Evolutionary conservation across 1,139 yeast genomes (phyloP), one percentile per base, ranked within the genome.

Genomic region (Arxiozyma slooffiae): DNA sequence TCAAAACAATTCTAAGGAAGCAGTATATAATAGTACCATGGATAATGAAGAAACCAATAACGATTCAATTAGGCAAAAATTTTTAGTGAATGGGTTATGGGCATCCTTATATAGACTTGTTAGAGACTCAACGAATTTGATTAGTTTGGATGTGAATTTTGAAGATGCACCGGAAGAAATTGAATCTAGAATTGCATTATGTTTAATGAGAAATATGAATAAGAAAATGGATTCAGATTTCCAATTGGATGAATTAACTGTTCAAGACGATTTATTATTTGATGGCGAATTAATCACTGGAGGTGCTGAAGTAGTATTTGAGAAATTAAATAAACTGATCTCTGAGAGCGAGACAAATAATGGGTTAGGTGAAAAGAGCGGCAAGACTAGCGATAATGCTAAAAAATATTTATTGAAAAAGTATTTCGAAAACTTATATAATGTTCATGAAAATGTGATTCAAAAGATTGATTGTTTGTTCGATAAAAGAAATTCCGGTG

Each of bases 191-290:
- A 79, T 90, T 54, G 94, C 95, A 0, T 79, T 85, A 55, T 84
- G 85, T 63, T 74, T 90, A 60, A 82, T 89, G 83, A 78, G 85
- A 61, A 89, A 89, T 63, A 82, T 89, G 85, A 90, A 87, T 60
- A 72, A 68, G 48, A 72, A 75, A 17, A 70, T 81, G 64, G 76
- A 75, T 53, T 71, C 75, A 20, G 76, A 72, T 47, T 59, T 63
- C 57, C 67, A 62, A 50, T 56, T 63, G 24, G 67, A 64, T 44
- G 67, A 67, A 30, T 55, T 62, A 44, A 53, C 67, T 5, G 53
- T 67, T 0, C 71, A 71, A 52, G 80, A 77, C 63, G 79, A 77
- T 53, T 64, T 78, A 44, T 67, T 77, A 47, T 76, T 76, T 60
- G 81, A 76, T 62, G 81, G 81, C 18, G 69, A 78, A 0, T 63